phyloP scores from a whole-genome alignment of 2,329 filamentous ascomycete species.

The Colletotrichum theobromicola region DNA sequence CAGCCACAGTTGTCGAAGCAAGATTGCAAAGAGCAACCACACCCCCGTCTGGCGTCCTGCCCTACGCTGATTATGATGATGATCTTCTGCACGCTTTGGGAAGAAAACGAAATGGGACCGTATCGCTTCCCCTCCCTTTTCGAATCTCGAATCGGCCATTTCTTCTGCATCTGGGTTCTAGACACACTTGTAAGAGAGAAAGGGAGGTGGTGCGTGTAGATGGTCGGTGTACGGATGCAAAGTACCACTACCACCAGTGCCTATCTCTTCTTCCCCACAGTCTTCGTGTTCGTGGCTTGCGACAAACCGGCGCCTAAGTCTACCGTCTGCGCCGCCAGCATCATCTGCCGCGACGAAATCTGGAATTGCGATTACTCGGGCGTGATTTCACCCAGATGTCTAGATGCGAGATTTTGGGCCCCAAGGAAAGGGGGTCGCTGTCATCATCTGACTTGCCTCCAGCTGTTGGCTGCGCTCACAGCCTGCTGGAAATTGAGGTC shows the following conservation, averaged over 20 bases:
- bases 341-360: background rate
- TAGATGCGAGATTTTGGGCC: background rate
- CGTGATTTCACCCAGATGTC: background rate
- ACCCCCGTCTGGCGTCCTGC: background rate
- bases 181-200: background rate
- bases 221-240: background rate
- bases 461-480: background rate
- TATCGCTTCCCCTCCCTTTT: background rate
- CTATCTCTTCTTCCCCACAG: background rate
- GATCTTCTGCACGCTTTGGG: background rate
- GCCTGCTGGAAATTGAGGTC: too few relatives aligned
- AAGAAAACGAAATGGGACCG: background rate
- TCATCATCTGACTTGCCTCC: background rate
- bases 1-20: background rate
- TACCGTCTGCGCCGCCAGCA: background rate
- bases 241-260: too few relatives aligned
- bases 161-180: background rate
- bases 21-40: background rate
- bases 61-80: conserved; percentile 6
- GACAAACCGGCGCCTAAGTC: background rate
- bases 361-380: background rate
- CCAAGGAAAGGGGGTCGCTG: background rate
- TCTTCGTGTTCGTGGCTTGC: background rate
- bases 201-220: background rate
- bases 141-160: background rate